Conservation (phyloP, 2,329 filamentous ascomycete species). For the Neonectria faginata region DNA sequence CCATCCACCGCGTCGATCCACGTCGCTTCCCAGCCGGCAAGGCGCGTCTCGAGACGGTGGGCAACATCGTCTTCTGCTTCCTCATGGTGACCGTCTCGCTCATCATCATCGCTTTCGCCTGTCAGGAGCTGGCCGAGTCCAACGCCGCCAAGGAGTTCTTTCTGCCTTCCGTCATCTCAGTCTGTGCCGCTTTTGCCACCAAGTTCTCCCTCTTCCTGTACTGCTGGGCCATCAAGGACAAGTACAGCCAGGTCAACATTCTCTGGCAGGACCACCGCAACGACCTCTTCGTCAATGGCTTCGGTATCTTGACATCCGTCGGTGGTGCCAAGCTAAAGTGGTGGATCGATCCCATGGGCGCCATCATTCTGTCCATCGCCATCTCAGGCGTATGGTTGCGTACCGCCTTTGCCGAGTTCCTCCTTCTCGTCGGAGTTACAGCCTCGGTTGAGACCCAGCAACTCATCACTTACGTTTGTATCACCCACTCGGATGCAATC, state of each 20-base stretch:
- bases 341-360: constrained; percentile 96
- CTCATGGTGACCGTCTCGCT: constrained; percentile 93
- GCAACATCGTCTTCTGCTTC: constrained; percentile 96
- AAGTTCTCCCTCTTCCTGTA: constrained; percentile 89
- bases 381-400: constrained; percentile 85
- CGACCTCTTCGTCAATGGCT: constrained; percentile 95
- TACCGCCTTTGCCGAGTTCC: constrained; percentile 89
- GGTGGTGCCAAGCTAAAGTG: constrained; percentile 88
- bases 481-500: constrained; percentile 88
- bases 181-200: constrained; percentile 84
- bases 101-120: constrained; percentile 91
- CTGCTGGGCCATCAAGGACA: constrained; percentile 90
- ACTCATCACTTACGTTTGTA: constrained; percentile 89
- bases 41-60: constrained; percentile 92
- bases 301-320: constrained; percentile 91
- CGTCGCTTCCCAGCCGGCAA: constrained; percentile 91
- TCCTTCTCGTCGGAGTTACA: constrained; percentile 89
- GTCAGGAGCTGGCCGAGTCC: constrained; percentile 72
- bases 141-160: constrained; percentile 75
- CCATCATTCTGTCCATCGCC: constrained; percentile 82
- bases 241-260: constrained; percentile 91
- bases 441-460: constrained; percentile 89
- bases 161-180: constrained; percentile 85
- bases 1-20: constrained; percentile 87
- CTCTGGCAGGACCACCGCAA: constrained; percentile 98